Evolutionary conservation across 1,284 basidiomycete species (phyloP).

Genomic region (Ustilago vetiveriae): DNA sequence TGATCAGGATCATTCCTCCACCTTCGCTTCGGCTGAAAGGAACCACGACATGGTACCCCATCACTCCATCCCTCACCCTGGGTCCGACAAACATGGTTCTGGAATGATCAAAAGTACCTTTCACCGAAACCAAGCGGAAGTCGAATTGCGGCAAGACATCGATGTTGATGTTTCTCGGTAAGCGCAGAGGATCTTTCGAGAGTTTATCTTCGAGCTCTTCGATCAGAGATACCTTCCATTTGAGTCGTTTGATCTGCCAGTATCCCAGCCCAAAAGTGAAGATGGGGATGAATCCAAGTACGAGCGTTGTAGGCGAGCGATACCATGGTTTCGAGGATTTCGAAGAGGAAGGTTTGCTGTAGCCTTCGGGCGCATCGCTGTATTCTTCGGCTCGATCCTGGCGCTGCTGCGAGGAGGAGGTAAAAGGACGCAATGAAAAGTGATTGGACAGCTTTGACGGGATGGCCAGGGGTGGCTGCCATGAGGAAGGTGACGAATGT

Average conservation of each 20-base stretch:
- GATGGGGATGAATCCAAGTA: conserved; percentile 86
- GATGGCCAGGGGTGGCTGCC: not conserved
- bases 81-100: conserved; percentile 86
- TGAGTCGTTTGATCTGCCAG: conserved; percentile 88
- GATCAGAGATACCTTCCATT: conserved; percentile 94
- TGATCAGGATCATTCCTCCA: conserved; percentile 73
- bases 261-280: conserved; percentile 90
- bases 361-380: conserved; percentile 31
- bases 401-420: not conserved
- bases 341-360: conserved; percentile 20
- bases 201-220: conserved; percentile 94
- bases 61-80: conserved; percentile 83
- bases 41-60: conserved; percentile 86
- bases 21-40: conserved; percentile 77
- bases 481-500: not conserved
- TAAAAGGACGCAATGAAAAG: conserved; percentile 4
- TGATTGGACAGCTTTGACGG: not conserved
- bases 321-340: conserved; percentile 49
- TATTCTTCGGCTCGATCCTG: conserved; percentile 15
- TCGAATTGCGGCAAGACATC: conserved; percentile 55
- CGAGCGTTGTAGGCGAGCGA: conserved; percentile 68
- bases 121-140: conserved; percentile 55
- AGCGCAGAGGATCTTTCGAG: conserved; percentile 77
- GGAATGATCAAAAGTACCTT: conserved; percentile 69
- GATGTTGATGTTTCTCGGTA: conserved; percentile 83